Evolutionary conservation across 257 asterid genomes (phyloP).

Genomic region (Ballota nigra): DNA sequence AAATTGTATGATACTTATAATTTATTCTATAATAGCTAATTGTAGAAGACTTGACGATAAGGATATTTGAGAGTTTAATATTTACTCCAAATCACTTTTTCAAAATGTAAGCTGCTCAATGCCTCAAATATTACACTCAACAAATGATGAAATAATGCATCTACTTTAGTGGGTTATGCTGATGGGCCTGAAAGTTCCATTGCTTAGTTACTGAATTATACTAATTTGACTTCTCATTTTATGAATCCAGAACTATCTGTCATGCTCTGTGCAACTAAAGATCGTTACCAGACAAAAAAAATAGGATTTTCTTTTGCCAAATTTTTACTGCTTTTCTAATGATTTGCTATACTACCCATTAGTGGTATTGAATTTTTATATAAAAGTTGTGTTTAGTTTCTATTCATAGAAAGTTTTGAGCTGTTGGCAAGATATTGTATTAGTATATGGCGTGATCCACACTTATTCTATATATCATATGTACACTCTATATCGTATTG

Average conservation of each 20-base stretch:
- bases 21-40: neutral
- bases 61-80: neutral
- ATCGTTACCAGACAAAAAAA: neutral
- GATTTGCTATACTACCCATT: neutral
- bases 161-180: neutral
- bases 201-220: neutral
- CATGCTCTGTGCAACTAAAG: neutral
- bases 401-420: neutral
- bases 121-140: neutral
- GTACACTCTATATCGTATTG: neutral
- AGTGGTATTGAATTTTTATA: neutral
- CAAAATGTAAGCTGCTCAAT: neutral
- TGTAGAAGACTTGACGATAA: neutral
- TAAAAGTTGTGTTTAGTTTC: neutral
- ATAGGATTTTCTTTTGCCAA: neutral
- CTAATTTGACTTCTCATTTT: neutral
- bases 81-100: neutral
- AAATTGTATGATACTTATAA: neutral
- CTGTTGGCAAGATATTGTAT: neutral
- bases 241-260: neutral
- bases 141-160: neutral
- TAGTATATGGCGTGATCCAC: neutral
- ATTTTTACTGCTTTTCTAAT: neutral
- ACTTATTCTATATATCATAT: neutral
- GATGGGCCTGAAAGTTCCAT: neutral